These are phyloP conservation scores for Ogataea thermomethanolica DNA, from an alignment of 805 yeast genomes.

Conservation along the genomic window DNA sequence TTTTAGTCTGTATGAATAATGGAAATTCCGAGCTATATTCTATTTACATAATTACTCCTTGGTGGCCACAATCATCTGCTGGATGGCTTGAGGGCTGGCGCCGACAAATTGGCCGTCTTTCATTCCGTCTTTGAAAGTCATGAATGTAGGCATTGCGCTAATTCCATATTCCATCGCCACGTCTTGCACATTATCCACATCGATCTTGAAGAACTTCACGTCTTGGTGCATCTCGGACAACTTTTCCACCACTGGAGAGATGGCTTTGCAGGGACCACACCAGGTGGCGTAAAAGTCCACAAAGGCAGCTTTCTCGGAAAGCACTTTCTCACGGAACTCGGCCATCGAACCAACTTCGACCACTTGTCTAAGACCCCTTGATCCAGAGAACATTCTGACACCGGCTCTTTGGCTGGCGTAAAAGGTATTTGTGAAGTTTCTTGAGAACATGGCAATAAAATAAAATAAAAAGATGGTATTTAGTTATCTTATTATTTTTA, in stretches of 20 bases:
- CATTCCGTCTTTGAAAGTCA: conserved; percentile 59
- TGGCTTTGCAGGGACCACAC: conserved; percentile 81
- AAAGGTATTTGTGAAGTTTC: conserved; percentile 14
- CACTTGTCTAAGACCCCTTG: background rate
- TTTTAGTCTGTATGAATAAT: background rate
- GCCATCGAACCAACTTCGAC: conserved; percentile 31
- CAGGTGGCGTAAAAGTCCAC: conserved; percentile 70
- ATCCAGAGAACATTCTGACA: conserved; percentile 1
- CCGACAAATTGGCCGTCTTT: conserved; percentile 59
- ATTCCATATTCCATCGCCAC: conserved; percentile 59
- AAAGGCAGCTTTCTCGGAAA: conserved; percentile 42
- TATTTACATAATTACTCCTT: conserved; percentile 2
- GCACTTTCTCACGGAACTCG: conserved; percentile 36
- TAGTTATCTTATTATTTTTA: background rate
- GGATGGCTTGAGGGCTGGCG: conserved; percentile 46
- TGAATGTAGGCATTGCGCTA: conserved; percentile 75
- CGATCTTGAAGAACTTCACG: conserved; percentile 64
- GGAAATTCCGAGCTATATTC: too few species aligned
- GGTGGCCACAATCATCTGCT: conserved; percentile 29
- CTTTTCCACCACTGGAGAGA: conserved; percentile 52
- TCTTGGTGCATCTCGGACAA: conserved; percentile 41
- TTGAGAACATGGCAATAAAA: conserved; percentile 5
- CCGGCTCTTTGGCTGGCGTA: background rate
- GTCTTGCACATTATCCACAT: conserved; percentile 61
- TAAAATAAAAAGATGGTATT: background rate